Evolutionary conservation across 2,329 filamentous ascomycete species (phyloP).

Genomic region (Fusarium sp.): DNA sequence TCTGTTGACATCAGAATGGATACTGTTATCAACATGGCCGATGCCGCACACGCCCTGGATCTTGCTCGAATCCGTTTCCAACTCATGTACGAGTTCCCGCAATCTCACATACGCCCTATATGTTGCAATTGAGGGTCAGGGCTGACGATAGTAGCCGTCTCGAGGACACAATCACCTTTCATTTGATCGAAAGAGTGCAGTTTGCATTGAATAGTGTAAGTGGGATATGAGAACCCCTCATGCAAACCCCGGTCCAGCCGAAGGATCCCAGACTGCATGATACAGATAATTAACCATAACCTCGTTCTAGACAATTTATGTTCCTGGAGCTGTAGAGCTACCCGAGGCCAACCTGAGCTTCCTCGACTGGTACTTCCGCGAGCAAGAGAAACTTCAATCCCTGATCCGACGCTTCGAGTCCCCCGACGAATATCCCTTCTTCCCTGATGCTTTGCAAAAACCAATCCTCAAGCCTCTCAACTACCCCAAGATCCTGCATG

Average conservation of each 20-base stretch:
- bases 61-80: slow-evolving; percentile 93
- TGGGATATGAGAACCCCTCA: slow-evolving; percentile 10
- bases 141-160: slow-evolving; percentile 74
- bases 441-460: slow-evolving; percentile 80
- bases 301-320: slow-evolving; percentile 76
- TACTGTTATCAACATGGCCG: slow-evolving; percentile 85
- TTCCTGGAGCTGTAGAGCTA: slow-evolving; percentile 80
- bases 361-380: slow-evolving; percentile 91
- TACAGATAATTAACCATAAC: slow-evolving; percentile 20
- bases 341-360: slow-evolving; percentile 80
- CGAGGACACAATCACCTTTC: slow-evolving; percentile 97
- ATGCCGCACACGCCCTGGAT: slow-evolving; percentile 87
- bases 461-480: slow-evolving; percentile 88
- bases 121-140: neutral
- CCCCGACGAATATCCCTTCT: slow-evolving; percentile 98
- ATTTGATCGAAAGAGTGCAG: slow-evolving; percentile 97
- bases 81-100: slow-evolving; percentile 74
- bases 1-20: slow-evolving; percentile 72
- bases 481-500: slow-evolving; percentile 89
- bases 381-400: slow-evolving; percentile 92
- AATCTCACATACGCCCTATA: neutral
- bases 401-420: slow-evolving; percentile 94
- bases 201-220: slow-evolving; percentile 82
- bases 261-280: slow-evolving; percentile 14
- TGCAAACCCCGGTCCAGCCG: slow-evolving; percentile 25